Conservation (phyloP, 257 asterid species). For the Penstemon eatonii region DNA sequence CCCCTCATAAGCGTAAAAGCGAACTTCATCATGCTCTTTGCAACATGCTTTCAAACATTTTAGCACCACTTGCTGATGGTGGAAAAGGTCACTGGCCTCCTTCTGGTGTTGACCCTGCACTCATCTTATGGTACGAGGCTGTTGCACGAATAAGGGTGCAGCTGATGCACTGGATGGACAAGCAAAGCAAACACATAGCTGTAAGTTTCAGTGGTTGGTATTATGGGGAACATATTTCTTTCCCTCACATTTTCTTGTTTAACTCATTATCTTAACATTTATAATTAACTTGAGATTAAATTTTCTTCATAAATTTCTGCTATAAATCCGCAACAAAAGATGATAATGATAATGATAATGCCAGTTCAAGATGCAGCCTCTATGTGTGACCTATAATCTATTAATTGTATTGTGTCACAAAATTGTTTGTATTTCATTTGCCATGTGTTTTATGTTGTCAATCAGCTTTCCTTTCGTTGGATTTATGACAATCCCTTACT, state of each 20-base stretch:
- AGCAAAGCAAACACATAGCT: slow-evolving; percentile 94
- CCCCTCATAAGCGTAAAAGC: slow-evolving; percentile 96
- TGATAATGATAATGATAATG: slow-evolving; percentile 25
- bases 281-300: slow-evolving; percentile 16
- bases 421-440: not conserved
- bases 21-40: slow-evolving; percentile 98
- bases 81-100: slow-evolving; percentile 99
- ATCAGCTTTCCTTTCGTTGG: not conserved
- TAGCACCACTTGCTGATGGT: slow-evolving; percentile 96
- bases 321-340: not conserved
- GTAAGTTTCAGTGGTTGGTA: slow-evolving; percentile 50
- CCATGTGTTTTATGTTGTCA: not conserved
- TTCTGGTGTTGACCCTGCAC: slow-evolving; percentile 89
- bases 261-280: slow-evolving; percentile 19
- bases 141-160: slow-evolving; percentile 90
- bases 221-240: not conserved
- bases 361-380: slow-evolving; percentile 22
- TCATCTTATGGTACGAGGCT: slow-evolving; percentile 97
- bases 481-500: too few species aligned
- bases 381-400: slow-evolving; percentile 15
- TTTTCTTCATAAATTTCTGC: not conserved
- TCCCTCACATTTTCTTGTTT: slow-evolving; percentile 4
- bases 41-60: slow-evolving; percentile 97
- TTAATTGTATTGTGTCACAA: slow-evolving; percentile 1
- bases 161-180: slow-evolving; percentile 96